Evolutionary conservation across 805 yeast species (phyloP).

Genomic region (Candida coquimbonensis): DNA sequence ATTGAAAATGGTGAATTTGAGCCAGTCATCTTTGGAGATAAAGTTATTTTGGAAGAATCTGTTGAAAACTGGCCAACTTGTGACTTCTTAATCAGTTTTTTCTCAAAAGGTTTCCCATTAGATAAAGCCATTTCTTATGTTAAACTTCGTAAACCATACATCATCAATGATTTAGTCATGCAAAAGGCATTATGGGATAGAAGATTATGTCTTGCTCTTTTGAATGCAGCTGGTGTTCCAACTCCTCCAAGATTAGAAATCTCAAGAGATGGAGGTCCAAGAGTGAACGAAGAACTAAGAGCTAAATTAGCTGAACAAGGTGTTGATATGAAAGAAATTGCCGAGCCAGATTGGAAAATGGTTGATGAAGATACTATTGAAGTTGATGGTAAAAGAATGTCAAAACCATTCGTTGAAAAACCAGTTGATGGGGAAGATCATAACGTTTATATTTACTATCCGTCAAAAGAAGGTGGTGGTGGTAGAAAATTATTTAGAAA

Average conservation of each 20-base stretch:
- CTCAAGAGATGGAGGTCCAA: conserved; percentile 95
- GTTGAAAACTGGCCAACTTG: conserved; percentile 99
- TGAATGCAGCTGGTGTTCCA: conserved; percentile 78
- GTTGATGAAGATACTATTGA: conserved; percentile 75
- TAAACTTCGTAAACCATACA: conserved; percentile 80
- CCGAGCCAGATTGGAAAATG: conserved; percentile 83
- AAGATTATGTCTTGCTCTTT: conserved; percentile 70
- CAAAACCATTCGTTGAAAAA: conserved; percentile 93
- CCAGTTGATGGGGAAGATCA: conserved; percentile 99
- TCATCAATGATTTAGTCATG: conserved; percentile 81
- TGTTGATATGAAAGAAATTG: conserved; percentile 34
- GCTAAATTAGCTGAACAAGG: conserved; percentile 56
- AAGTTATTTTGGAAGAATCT: conserved; percentile 86
- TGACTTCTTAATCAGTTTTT: conserved; percentile 88
- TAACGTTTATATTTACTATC: conserved; percentile 88
- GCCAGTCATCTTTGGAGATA: conserved; percentile 94
- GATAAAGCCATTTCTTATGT: conserved; percentile 92
- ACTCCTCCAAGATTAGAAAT: conserved; percentile 87
- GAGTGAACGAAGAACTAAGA: conserved; percentile 60
- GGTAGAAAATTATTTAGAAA: conserved; percentile 91
- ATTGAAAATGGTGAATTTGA: conserved; percentile 94
- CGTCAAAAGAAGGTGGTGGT: conserved; percentile 89
- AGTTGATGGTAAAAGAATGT: conserved; percentile 64
- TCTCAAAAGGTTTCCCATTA: conserved; percentile 92
- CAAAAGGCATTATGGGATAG: conserved; percentile 98